Conservation (phyloP, 176 grass and related monocot species). For the Pontederia crassipes region DNA sequence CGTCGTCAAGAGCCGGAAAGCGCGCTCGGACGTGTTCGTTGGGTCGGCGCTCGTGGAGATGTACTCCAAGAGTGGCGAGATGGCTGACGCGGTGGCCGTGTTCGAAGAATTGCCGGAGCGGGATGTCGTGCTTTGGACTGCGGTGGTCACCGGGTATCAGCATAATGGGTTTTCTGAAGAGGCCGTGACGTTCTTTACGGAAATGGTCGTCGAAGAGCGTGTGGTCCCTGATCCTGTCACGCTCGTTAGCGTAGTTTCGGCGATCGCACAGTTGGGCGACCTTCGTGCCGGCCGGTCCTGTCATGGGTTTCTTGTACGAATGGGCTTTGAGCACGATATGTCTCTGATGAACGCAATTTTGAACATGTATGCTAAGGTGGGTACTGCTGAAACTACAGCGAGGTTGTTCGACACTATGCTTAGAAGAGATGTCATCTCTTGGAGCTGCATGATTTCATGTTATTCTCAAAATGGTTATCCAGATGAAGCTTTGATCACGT, state of each 20-base stretch:
- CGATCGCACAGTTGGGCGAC: constrained; percentile 26
- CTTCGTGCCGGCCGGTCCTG: constrained; percentile 29
- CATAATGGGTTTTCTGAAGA: constrained; percentile 37
- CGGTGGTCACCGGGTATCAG: constrained; percentile 47
- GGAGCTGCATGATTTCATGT: constrained; percentile 56
- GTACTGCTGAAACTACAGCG: constrained; percentile 12
- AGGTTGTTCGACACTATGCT: constrained; percentile 33
- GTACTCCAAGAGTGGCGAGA: constrained; percentile 45
- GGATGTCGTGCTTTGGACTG: constrained; percentile 51
- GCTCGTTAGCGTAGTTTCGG: constrained; percentile 51
- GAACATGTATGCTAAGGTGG: constrained; percentile 40
- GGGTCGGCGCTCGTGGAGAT: constrained; percentile 44
- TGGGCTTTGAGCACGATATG: constrained; percentile 27
- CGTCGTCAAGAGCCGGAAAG: constrained; percentile 23
- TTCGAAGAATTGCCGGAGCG: constrained; percentile 34
- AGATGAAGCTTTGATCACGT: constrained; percentile 24
- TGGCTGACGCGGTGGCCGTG: constrained; percentile 26
- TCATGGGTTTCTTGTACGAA: constrained; percentile 41
- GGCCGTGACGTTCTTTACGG: constrained; percentile 52
- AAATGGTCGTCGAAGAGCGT: constrained; percentile 20
- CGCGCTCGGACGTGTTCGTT: constrained; percentile 41
- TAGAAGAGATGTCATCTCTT: constrained; percentile 41
- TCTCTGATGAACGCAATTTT: constrained; percentile 39
- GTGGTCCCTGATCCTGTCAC: constrained; percentile 35
- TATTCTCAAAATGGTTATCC: constrained; percentile 30